phyloP scores from a whole-genome alignment of 1,139 yeast species.

The Pichia sp. region DNA sequence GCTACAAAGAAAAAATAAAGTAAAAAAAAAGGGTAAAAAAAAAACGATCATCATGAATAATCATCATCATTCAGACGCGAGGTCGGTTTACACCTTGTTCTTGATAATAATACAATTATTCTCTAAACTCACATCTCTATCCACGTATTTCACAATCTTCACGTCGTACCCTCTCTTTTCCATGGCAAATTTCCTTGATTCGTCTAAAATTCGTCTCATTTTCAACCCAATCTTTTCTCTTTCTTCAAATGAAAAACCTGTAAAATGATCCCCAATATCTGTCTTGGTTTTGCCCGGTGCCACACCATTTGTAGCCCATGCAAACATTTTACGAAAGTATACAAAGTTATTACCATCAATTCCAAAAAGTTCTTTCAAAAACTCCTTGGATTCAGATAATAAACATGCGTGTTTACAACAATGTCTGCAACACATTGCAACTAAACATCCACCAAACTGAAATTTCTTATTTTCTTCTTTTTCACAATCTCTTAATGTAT shows the following conservation, averaged over 20 bases:
- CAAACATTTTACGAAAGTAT: slow-evolving; percentile 56
- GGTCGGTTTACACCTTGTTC: not conserved
- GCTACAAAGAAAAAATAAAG: too few relatives aligned
- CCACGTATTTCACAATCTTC: slow-evolving; percentile 55
- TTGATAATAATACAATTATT: slow-evolving; percentile 53
- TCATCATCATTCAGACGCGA: too few relatives aligned
- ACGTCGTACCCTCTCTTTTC: slow-evolving; percentile 35
- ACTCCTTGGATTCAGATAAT: slow-evolving; percentile 43
- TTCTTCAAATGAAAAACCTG: slow-evolving; percentile 39
- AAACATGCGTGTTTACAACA: slow-evolving; percentile 57
- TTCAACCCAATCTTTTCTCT: slow-evolving; percentile 55
- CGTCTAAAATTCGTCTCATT: slow-evolving; percentile 69
- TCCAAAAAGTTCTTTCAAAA: slow-evolving; percentile 25
- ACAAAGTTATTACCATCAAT: slow-evolving; percentile 40
- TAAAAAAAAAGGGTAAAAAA: too few relatives aligned
- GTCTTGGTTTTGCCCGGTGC: slow-evolving; percentile 35
- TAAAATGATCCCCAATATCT: slow-evolving; percentile 37
- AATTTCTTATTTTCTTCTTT: not conserved
- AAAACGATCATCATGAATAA: too few relatives aligned
- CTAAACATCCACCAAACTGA: slow-evolving; percentile 48
- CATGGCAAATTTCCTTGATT: slow-evolving; percentile 48
- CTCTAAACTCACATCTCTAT: slow-evolving; percentile 56
- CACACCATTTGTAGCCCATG: slow-evolving; percentile 83
- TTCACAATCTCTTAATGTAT: slow-evolving; percentile 22
- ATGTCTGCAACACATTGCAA: slow-evolving; percentile 95